phyloP scores from a whole-genome alignment of 495 filamentous ascomycete genomes.

The Annulohypoxylon maeteangense region DNA sequence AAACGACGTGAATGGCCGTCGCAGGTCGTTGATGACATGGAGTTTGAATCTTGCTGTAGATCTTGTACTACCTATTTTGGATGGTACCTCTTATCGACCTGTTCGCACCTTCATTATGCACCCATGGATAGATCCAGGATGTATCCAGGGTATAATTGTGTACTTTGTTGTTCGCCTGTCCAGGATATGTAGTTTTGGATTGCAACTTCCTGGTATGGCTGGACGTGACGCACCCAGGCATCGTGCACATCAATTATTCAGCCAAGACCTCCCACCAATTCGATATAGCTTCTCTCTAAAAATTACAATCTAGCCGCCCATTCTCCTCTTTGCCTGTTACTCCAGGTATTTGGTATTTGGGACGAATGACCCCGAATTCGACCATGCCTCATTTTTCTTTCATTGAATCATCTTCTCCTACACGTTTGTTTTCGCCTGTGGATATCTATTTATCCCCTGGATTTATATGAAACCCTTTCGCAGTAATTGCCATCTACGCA shows the following conservation, averaged over 20 bases:
- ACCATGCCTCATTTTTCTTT: constrained; percentile 27
- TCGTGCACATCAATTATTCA: constrained; percentile 22
- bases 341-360: constrained; percentile 8
- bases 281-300: constrained; percentile 24
- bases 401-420: constrained; percentile 11
- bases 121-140: constrained; percentile 1
- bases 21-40: background rate
- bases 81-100: constrained; percentile 17
- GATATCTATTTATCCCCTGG: constrained; percentile 20
- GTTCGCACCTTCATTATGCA: background rate
- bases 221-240: constrained; percentile 24
- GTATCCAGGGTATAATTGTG: constrained; percentile 5
- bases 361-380: constrained; percentile 7
- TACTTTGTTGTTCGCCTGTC: constrained; percentile 7
- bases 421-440: constrained; percentile 1
- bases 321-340: constrained; percentile 25
- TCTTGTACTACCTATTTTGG: constrained; percentile 18
- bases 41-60: background rate
- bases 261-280: constrained; percentile 29
- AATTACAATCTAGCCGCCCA: constrained; percentile 28
- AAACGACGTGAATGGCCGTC: background rate
- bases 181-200: constrained; percentile 11
- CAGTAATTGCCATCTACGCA: constrained; percentile 21
- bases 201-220: background rate
- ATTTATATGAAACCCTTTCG: constrained; percentile 10